Evolutionary conservation across 768 basidiomycete genomes (phyloP), one percentile per base, ranked within the genome.

Genomic region (Rhodotorula kratochvilovae): DNA sequence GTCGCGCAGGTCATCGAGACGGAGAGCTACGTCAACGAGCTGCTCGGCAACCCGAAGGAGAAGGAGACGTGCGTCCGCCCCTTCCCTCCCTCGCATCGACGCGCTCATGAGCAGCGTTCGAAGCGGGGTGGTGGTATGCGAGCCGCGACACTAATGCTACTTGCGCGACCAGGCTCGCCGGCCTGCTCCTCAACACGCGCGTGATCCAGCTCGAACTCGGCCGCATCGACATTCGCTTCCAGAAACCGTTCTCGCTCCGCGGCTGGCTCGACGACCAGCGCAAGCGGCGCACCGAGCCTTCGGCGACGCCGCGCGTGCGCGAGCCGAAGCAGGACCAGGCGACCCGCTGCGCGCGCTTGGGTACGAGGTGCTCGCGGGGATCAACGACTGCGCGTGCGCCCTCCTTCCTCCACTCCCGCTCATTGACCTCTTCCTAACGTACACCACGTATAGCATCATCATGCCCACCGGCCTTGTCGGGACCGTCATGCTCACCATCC

Each of bases 211-310:
- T 78, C 57, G 64, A 76, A 35, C 70, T 76, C 33, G 77, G 77
- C 12, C 51, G 77, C 17, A 76, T 78, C 63, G 77, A 76, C 54
- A 72, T 78, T 12, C 71, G 77, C 46, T 78, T 78, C 61, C 67
- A 71, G 27, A 61, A 68, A 46, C 75, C 77, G 7, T 78, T 69
- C 56, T 76, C 76, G n/a, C 70, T 78, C n/a, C 57, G 61, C 5
- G 55, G 21, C 11, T 74, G 69, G 62, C 53, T 78, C 46, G 65
- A 61, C 21, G 72, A 75, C 10, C 76, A 76, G 46, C 57, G 61
- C 42, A 62, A 54, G n/a, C 71, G 77, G 2, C 53, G 75, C 8
- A 60, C 50, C 19, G 19, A 25, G 5, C 51, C 65, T 8, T 16
- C 29, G 1, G 42, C 17, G 2, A 31, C 62, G 10, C 50, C 36